Base-by-base conservation (phyloP, 495 filamentous ascomycete genomes). In the Penicillium lagena region DNA sequence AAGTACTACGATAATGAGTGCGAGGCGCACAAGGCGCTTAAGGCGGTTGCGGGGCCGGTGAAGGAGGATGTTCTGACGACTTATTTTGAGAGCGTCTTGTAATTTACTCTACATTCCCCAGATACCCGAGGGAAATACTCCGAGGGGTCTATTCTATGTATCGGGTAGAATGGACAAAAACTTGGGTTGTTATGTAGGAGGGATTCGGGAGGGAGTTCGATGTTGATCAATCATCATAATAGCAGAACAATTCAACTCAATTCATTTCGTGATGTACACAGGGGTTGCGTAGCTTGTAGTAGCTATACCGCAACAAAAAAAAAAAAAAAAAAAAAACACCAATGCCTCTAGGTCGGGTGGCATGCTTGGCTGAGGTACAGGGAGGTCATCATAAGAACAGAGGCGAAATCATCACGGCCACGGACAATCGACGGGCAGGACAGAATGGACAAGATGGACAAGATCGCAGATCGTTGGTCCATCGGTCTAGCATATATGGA, bases 1-100 rank as follows among this genome's bases (percentile, higher is more conserved):
- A 62, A 79, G 51, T 88, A 78, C 58, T 89, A 86, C 52, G 84
- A 89, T 61, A 55, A 45, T 6, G 71, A 78, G 46, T 85, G 82
- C 56, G 67, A 70, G 45, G 83, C 82, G 12, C 83, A 88, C 47
- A 63, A 64, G 43, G 66, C 57, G 37, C 62, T 87, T 33, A 87
- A 83, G 73, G 70, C 69, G 43, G 62, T 69, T 10, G 52, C 39
- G 2, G 49, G 31, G 1, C 48, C 73, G 7, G 60, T 64, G 0
- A 58, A 64, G 45, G 56, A 63, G 46, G 68, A 71, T 62, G 61
- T 74, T 12, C 45, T 79, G 58, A 74, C 69, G 28, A 72, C 70
- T 4, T 78, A 62, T 46, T 78, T 69, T 56, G 67, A 77, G 58
- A 71, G 46, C 46, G 39, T 68, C 14, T 37, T 73, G 33, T 71